Conservation (phyloP, 2,329 filamentous ascomycete genomes). For the Tolypocladium ovalisporum region DNA sequence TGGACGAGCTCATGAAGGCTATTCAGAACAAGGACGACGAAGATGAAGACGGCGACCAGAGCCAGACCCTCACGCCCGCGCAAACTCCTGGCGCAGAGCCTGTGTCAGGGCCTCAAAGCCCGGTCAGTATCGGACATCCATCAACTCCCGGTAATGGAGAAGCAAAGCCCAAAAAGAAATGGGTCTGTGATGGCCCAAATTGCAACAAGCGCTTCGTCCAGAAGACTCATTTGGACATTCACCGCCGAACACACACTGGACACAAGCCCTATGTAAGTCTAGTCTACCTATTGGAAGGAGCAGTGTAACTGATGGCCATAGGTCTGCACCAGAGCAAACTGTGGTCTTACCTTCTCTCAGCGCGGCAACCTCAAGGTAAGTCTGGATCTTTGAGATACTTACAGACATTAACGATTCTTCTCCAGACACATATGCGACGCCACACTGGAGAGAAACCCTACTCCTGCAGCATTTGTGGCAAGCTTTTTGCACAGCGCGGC, state of each 20-base stretch:
- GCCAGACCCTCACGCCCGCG: conserved; percentile 13
- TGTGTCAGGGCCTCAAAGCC: conserved; percentile 10
- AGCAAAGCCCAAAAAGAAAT: conserved; percentile 42
- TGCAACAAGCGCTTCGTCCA: conserved; percentile 81
- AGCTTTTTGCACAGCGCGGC: conserved; percentile 74
- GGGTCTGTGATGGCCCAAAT: conserved; percentile 60
- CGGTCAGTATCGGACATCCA: conserved; percentile 18
- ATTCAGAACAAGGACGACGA: conserved; percentile 57
- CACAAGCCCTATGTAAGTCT: conserved; percentile 75
- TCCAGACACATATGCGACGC: conserved; percentile 70
- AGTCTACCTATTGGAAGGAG: background rate
- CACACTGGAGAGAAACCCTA: conserved; percentile 85
- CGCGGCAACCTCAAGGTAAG: conserved; percentile 78
- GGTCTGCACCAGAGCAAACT: conserved; percentile 61
- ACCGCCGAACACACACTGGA: conserved; percentile 79
- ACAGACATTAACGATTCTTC: background rate
- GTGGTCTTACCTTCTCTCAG: conserved; percentile 76
- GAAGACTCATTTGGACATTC: conserved; percentile 87
- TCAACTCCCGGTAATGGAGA: conserved; percentile 11
- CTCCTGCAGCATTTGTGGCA: conserved; percentile 67
- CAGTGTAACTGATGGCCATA: conserved; percentile 10
- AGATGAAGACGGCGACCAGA: conserved; percentile 14
- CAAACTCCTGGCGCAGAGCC: conserved; percentile 8
- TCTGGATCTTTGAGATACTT: background rate
- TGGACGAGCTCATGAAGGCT: conserved; percentile 80